Evolutionary conservation across 441 rosid species (phyloP).

Genomic region (Erodium texanum): DNA sequence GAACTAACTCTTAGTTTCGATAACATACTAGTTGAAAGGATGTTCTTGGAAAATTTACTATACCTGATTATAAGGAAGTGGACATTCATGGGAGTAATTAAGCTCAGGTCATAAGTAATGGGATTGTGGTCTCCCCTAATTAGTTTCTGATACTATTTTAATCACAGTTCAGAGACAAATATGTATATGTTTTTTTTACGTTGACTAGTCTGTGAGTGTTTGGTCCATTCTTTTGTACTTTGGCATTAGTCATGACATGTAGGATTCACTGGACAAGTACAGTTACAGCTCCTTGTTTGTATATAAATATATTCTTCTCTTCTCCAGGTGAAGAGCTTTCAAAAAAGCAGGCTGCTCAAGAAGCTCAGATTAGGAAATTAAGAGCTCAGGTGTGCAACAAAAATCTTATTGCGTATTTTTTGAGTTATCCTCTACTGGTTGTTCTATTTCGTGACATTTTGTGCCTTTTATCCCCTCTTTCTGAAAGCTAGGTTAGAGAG

Average conservation of each 20-base stretch:
- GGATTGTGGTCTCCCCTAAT: not conserved
- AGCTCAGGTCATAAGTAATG: not conserved
- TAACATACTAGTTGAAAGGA: not conserved
- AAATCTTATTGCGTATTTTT: not conserved
- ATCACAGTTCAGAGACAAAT: not conserved
- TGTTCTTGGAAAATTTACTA: not conserved
- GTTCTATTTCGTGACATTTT: constrained; percentile 10
- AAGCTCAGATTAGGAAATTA: constrained; percentile 86
- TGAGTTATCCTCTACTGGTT: not conserved
- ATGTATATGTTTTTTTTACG: not conserved
- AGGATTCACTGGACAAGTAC: not conserved
- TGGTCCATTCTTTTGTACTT: not conserved
- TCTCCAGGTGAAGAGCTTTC: constrained; percentile 94
- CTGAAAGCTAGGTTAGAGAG: constrained; percentile 66
- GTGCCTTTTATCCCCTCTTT: constrained; percentile 17
- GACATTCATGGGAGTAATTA: not conserved
- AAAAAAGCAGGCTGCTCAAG: constrained; percentile 96
- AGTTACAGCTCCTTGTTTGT: not conserved
- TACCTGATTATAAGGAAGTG: not conserved
- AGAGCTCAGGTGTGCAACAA: constrained; percentile 72
- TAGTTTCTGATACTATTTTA: not conserved
- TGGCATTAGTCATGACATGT: not conserved
- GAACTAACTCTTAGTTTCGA: not conserved
- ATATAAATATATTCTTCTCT: constrained; percentile 14
- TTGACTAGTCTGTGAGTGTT: not conserved